These are phyloP conservation scores for Omphalotus guepiniiformis DNA, from an alignment of 768 basidiomycete species.

Conservation along the genomic window DNA sequence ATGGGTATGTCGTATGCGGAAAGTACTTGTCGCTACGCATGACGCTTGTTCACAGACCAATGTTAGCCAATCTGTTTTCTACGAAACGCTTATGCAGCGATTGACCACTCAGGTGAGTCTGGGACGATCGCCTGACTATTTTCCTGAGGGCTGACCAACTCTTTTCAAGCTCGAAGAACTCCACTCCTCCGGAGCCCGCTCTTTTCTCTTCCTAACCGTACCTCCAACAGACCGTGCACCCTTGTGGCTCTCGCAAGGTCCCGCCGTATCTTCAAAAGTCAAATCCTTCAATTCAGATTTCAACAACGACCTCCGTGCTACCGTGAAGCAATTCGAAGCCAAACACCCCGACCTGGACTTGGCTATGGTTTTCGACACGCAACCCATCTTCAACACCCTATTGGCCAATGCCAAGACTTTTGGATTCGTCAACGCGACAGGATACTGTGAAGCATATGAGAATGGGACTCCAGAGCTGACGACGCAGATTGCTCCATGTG, in stretches of 20 bases:
- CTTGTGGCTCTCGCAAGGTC: slow-evolving; percentile 37
- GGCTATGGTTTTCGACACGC: slow-evolving; percentile 50
- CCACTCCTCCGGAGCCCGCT: slow-evolving; percentile 46
- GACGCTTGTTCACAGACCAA: slow-evolving; percentile 25
- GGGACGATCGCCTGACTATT: background rate
- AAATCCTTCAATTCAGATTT: slow-evolving; percentile 38
- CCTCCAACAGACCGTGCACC: slow-evolving; percentile 57
- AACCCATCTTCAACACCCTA: slow-evolving; percentile 54
- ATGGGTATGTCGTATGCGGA: slow-evolving; percentile 39
- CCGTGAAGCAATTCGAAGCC: slow-evolving; percentile 34
- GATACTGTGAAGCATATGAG: slow-evolving; percentile 55
- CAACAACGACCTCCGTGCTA: slow-evolving; percentile 41
- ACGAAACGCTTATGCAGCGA: slow-evolving; percentile 30
- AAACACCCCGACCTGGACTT: slow-evolving; percentile 39
- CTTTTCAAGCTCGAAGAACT: slow-evolving; percentile 40
- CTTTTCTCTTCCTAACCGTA: slow-evolving; percentile 61
- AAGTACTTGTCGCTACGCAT: too few species aligned
- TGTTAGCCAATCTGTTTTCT: slow-evolving; percentile 31
- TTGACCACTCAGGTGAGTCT: slow-evolving; percentile 27
- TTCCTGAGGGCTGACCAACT: slow-evolving; percentile 3
- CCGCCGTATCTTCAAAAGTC: slow-evolving; percentile 31
- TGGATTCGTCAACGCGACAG: slow-evolving; percentile 56
- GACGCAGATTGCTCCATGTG: slow-evolving; percentile 55
- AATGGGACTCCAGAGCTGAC: slow-evolving; percentile 49
- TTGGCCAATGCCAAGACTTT: slow-evolving; percentile 48